Evolutionary conservation across 2,329 filamentous ascomycete species (phyloP), one percentile per base, ranked within the genome.

Genomic region (Trichoderma guizhouense): DNA sequence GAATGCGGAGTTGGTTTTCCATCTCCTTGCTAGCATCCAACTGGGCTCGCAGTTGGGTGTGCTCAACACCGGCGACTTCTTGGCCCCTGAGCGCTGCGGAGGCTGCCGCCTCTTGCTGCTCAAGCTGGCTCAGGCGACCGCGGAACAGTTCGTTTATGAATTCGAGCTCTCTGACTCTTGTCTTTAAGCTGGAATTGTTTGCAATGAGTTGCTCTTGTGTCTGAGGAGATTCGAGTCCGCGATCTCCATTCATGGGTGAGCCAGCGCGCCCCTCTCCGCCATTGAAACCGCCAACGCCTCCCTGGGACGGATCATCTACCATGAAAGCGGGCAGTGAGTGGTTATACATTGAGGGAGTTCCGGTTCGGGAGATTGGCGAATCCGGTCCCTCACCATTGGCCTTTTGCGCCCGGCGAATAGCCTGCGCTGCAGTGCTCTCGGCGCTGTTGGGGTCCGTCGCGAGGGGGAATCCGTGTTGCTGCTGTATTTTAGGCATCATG

Each of bases 81-180:
- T 87, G 85, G 24, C 88, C 86, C 78, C 90, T 83, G 78, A 91
- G 83, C 67, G 92, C 89, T 61, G 88, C 89, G 63, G 88, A 84
- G 66, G 91, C 89, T 62, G 88, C 90, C 62, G 88, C 88, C 79
- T 95, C 93, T 78, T 92, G 92, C 75, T 91, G 89, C 79, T 97
- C 93, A 14, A 96, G 86, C 79, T 96, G 92, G 87, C 79, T 90
- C 81, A 98, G 90, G 12, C 92, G 89, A 47, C 91, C 91, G 65
- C 91, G 87, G 81, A 94, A 94, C 58, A 95, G 85, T 78, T 93
- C 92, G 77, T 95, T 98, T 84, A 99, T 98, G 67, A 99, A 89
- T 80, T 99, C 96, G 28, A 99, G 87, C 81, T 99, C 96, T 76
- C 92, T 96, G 39, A 99, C 95, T 55, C 96, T 91, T 0, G 96